Evolutionary conservation across 768 basidiomycete genomes (phyloP).

Genomic region (Mycena epipterygia): DNA sequence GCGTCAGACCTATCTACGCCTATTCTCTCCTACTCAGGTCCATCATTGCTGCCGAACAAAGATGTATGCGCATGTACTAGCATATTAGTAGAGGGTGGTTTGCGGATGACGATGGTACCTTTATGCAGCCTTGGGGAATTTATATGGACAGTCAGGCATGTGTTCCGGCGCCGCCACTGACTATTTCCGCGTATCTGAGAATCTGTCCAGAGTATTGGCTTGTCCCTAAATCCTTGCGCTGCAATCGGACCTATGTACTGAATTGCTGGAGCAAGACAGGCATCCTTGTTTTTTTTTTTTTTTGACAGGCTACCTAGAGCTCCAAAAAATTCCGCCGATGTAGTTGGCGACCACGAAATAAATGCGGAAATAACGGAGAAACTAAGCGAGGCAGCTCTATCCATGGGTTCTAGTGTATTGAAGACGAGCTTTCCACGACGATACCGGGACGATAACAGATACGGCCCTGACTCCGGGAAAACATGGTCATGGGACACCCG

Average conservation of each 20-base stretch:
- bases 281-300: background rate
- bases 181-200: conserved; percentile 6
- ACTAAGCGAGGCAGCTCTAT: conserved; percentile 6
- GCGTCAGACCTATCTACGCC: conserved; percentile 10
- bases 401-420: background rate
- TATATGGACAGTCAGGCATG: background rate
- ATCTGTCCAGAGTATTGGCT: background rate
- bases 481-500: conserved; percentile 19
- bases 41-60: conserved; percentile 31
- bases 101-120: conserved; percentile 12
- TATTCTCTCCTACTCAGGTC: conserved; percentile 22
- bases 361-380: conserved; percentile 29
- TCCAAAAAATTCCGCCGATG: conserved; percentile 5
- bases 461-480: conserved; percentile 25
- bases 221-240: background rate
- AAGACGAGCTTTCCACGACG: conserved; percentile 17
- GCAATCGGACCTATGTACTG: conserved; percentile 14
- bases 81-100: background rate
- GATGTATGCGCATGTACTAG: conserved; percentile 8
- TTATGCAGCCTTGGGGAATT: background rate
- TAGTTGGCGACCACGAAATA: conserved; percentile 15
- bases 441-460: conserved; percentile 26
- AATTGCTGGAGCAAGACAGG: background rate
- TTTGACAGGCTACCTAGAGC: background rate
- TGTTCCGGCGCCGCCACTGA: conserved; percentile 7